phyloP scores from a whole-genome alignment of 2,329 filamentous ascomycete species.

The Penicillium rolfsii region DNA sequence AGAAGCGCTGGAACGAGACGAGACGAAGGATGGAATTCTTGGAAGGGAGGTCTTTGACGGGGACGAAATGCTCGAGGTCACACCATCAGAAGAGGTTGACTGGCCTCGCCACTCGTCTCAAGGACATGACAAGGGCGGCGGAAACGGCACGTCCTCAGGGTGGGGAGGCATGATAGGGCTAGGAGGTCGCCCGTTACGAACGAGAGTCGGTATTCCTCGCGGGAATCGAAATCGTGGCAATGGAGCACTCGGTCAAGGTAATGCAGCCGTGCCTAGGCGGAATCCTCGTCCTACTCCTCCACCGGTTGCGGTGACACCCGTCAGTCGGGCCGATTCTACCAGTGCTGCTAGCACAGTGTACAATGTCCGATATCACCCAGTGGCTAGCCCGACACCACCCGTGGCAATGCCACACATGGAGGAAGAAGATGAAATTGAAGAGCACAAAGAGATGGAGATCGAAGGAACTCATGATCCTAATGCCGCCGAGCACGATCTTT shows the following conservation, averaged over 20 bases:
- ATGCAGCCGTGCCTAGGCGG: slow-evolving; percentile 21
- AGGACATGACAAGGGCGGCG: slow-evolving; percentile 45
- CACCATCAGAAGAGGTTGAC: slow-evolving; percentile 60
- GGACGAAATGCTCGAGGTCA: slow-evolving; percentile 83
- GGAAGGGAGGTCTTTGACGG: slow-evolving; percentile 91
- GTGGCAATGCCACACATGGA: slow-evolving; percentile 41
- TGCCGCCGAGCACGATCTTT: slow-evolving; percentile 22
- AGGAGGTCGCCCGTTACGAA: slow-evolving; percentile 41
- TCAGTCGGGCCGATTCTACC: slow-evolving; percentile 63
- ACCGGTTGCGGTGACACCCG: slow-evolving; percentile 57
- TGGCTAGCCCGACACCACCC: slow-evolving; percentile 52
- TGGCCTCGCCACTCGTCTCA: slow-evolving; percentile 45
- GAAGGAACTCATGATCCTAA: slow-evolving; percentile 17
- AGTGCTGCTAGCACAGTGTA: slow-evolving; percentile 68
- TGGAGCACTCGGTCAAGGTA: slow-evolving; percentile 9
- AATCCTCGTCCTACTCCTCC: slow-evolving; percentile 45
- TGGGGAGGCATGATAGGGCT: slow-evolving; percentile 46
- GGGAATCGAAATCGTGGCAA: slow-evolving; percentile 26
- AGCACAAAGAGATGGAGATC: slow-evolving; percentile 33
- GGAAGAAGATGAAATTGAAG: slow-evolving; percentile 35
- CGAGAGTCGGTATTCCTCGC: slow-evolving; percentile 37
- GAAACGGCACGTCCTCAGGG: slow-evolving; percentile 40
- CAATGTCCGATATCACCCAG: slow-evolving; percentile 63
- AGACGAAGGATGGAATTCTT: slow-evolving; percentile 90
- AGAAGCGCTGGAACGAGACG: slow-evolving; percentile 86